Conservation (phyloP, 192 early-diverging fungal genomes). For the Coemansia sp. region DNA sequence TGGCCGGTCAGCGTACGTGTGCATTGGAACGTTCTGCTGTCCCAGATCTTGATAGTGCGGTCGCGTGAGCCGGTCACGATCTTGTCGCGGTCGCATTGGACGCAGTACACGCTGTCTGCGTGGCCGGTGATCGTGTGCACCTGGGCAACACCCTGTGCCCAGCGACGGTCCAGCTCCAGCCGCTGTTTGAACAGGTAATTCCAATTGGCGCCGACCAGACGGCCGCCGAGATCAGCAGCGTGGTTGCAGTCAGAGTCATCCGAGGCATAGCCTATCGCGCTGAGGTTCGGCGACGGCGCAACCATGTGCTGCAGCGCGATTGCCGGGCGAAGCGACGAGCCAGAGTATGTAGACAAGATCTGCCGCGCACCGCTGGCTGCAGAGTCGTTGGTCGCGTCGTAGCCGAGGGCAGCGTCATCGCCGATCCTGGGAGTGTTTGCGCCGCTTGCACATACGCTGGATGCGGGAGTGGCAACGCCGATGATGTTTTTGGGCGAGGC, state of each 20-base stretch:
- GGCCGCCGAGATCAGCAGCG: conserved; percentile 1
- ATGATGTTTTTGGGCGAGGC: neutral
- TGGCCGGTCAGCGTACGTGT: conserved; percentile 64
- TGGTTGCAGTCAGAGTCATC: neutral
- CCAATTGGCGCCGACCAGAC: conserved; percentile 57
- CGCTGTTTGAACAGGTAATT: conserved; percentile 70
- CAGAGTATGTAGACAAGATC: conserved; percentile 31
- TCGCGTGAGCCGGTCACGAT: conserved; percentile 79
- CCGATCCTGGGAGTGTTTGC: conserved; percentile 29
- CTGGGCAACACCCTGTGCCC: conserved; percentile 45
- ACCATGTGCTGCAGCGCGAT: conserved; percentile 48
- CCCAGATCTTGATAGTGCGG: conserved; percentile 79
- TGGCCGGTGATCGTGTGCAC: conserved; percentile 72
- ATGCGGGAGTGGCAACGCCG: conserved; percentile 11
- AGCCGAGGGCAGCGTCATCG: conserved; percentile 15
- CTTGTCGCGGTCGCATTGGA: conserved; percentile 74
- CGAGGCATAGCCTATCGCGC: neutral
- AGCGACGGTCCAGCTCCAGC: conserved; percentile 54
- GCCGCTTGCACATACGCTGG: conserved; percentile 20
- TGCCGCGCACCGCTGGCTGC: conserved; percentile 10
- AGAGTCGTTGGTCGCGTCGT: neutral
- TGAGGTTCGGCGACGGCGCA: conserved; percentile 38
- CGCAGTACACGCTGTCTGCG: conserved; percentile 82
- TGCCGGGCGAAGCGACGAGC: conserved; percentile 42
- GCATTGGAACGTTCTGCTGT: conserved; percentile 59